Percentiles rank a stretch among this genome's conserved stretches.
phyloP scores from a whole-genome alignment of 2,329 filamentous ascomycete genomes.

The Cryoendolithus antarcticus region DNA sequence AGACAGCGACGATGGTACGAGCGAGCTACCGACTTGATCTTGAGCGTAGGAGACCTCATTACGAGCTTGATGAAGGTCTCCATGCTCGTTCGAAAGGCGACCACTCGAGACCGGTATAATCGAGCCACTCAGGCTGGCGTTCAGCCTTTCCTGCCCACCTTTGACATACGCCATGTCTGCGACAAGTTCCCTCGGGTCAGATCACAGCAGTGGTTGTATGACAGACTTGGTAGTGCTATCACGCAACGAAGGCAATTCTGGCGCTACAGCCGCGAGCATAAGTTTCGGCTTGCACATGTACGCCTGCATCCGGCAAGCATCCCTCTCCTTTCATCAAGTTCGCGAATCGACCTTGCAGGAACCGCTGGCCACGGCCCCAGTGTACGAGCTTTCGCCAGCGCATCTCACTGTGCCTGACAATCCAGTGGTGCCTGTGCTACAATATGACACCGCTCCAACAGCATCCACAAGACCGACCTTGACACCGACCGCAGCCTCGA shows the following conservation, averaged over 20 bases:
- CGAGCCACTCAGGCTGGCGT: constrained; percentile 8
- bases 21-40: constrained; percentile 13
- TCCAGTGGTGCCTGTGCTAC: not conserved
- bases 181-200: constrained; percentile 15
- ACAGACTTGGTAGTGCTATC: constrained; percentile 15
- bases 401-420: too few species aligned
- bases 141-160: constrained; percentile 8
- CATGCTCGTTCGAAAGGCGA: constrained; percentile 14
- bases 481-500: constrained; percentile 12
- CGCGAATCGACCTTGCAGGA: too few species aligned
- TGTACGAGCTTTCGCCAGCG: not conserved
- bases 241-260: constrained; percentile 15
- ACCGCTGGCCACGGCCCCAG: not conserved
- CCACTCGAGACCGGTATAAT: constrained; percentile 15
- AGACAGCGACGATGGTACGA: constrained; percentile 1
- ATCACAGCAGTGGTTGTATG: constrained; percentile 11
- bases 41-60: constrained; percentile 11
- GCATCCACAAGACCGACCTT: constrained; percentile 5
- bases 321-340: too few species aligned
- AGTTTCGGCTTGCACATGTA: constrained; percentile 4
- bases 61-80: constrained; percentile 17
- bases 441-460: not conserved
- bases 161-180: constrained; percentile 14
- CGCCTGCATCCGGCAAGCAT: not conserved
- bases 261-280: constrained; percentile 13